Evolutionary conservation across 2,329 filamentous ascomycete species (phyloP), one percentile per base, ranked within the genome.

Genomic region (Bisporella sp.): DNA sequence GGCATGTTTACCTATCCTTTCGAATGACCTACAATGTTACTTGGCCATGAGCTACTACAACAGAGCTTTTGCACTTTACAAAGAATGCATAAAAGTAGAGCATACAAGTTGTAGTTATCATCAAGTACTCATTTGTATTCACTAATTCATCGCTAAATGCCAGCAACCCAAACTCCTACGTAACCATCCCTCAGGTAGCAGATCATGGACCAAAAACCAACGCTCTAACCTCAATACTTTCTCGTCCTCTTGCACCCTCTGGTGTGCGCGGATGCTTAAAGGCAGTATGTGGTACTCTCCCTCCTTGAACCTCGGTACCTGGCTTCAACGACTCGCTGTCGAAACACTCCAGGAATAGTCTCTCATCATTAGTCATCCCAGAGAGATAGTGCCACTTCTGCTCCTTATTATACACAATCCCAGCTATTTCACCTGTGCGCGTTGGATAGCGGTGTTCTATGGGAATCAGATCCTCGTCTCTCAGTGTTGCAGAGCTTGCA

Each of bases 181-280:
- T 21, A 21, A 21, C 21, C 21, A 21, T 21, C 21, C 21, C 21
- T 21, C 21, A 21, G 21, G 21, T 21, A 21, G 21, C 21, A 42
- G 35, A 13, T 60, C 49, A 64, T 47, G 61, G 62, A 11, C 85
- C 87, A 74, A 96, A 95, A 0, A 96, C 86, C 66, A 96, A 73
- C 35, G 87, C 83, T 59, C 91, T 77, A 12, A 96, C 87, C 68
- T 96, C 91, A 64, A 96, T 95, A 65, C 89, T 95, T 73, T 95
- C 87, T 57, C 90, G 77, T 0, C 78, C 79, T 56, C 82, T 81
- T 4, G 86, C 88, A 43, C 84, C 85, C 13, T 75, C 70, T 3
- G 82, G 78, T 1, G 86, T 89, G 53, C 84, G 73, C 2, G 87
- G 84, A 65, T 96, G 86, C 39, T 76, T 72, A 68, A 96, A 96